phyloP scores from a whole-genome alignment of 1,139 yeast genomes.

The Kodamaea plutei region DNA sequence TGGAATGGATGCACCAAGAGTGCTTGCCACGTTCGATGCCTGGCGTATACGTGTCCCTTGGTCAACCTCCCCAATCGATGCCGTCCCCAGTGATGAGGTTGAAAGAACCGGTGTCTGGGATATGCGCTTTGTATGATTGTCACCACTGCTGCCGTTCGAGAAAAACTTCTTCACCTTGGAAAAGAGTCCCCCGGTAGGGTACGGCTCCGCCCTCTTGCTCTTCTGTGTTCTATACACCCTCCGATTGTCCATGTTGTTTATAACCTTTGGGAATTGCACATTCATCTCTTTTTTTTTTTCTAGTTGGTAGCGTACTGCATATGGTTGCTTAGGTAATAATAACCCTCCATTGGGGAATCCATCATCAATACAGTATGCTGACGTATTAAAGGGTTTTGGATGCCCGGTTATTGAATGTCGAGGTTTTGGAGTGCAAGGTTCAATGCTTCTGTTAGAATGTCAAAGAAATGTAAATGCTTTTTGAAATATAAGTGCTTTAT shows the following conservation, averaged over 20 bases:
- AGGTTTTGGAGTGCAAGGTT: no score
- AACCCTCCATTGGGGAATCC: no score
- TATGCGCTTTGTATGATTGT: not conserved
- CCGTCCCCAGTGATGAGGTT: constrained; percentile 5
- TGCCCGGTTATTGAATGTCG: no score
- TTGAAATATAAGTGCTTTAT: no score
- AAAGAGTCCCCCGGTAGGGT: constrained; percentile 25
- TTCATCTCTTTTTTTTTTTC: constrained; percentile 1
- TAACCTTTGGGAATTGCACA: not conserved
- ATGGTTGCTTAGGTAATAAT: no score
- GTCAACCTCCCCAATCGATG: constrained; percentile 3
- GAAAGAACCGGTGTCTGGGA: constrained; percentile 4
- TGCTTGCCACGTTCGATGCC: constrained; percentile 14
- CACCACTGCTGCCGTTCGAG: constrained; percentile 5
- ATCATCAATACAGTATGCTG: no score
- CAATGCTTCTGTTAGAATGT: no score
- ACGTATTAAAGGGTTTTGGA: no score
- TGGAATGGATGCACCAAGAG: constrained; percentile 10
- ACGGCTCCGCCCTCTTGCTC: constrained; percentile 23
- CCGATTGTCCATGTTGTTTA: constrained; percentile 37
- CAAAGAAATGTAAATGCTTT: no score
- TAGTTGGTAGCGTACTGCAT: not conserved
- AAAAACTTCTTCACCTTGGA: constrained; percentile 32
- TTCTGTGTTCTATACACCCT: constrained; percentile 31
- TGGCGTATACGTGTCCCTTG: constrained; percentile 2